These are phyloP conservation scores for Coprinellus aureogranulatus DNA, from an alignment of 768 basidiomycete genomes.

Conservation along the genomic window DNA sequence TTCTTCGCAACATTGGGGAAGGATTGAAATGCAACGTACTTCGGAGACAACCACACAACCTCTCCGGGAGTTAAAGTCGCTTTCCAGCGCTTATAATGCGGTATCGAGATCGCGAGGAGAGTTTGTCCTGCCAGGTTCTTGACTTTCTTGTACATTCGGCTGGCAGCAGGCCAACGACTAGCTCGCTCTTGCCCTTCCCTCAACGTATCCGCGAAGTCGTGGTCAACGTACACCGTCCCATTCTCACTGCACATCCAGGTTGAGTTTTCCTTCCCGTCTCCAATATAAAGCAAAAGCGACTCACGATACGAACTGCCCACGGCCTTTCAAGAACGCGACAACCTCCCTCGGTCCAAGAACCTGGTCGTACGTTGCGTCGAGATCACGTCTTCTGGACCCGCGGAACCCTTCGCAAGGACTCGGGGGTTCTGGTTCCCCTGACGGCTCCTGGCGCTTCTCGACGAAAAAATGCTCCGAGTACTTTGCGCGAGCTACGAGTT, in stretches of 20 bases:
- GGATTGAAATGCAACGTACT: slow-evolving; percentile 10
- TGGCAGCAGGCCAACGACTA: neutral
- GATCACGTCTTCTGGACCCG: no score
- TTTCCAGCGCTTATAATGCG: slow-evolving; percentile 19
- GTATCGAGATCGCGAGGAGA: slow-evolving; percentile 14
- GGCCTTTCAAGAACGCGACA: slow-evolving; percentile 12
- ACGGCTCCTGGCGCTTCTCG: slow-evolving; percentile 7
- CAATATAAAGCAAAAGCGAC: neutral
- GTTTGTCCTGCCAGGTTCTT: slow-evolving; percentile 14
- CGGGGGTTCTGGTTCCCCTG: no score
- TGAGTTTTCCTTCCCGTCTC: no score
- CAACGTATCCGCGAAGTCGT: slow-evolving; percentile 1
- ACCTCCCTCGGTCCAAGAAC: slow-evolving; percentile 11
- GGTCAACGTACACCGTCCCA: slow-evolving; percentile 12
- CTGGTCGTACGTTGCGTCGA: slow-evolving; percentile 8
- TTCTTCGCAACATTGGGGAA: no score
- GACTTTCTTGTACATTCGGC: slow-evolving; percentile 9
- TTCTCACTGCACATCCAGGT: slow-evolving; percentile 6
- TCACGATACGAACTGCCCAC: slow-evolving; percentile 13
- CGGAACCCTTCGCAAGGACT: no score
- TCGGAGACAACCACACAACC: slow-evolving; percentile 10
- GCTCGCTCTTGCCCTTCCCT: neutral
- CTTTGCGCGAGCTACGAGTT: slow-evolving; percentile 7
- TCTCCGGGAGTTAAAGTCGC: slow-evolving; percentile 7
- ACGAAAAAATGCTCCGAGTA: slow-evolving; percentile 13